phyloP scores from a whole-genome alignment of 495 filamentous ascomycete species.

The Penicillium atrosanguineum region DNA sequence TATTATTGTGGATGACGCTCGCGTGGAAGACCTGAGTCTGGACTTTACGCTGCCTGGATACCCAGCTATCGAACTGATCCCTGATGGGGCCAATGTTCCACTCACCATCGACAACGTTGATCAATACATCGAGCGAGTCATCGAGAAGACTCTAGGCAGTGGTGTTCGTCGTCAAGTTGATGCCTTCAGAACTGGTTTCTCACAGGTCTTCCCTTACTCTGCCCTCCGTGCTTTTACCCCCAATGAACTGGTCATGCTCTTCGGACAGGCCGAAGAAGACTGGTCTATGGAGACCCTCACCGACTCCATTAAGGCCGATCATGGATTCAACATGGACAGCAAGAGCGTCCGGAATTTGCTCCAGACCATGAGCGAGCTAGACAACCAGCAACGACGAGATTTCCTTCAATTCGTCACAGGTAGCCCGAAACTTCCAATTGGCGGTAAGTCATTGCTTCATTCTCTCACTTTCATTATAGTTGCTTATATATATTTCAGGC shows the following conservation, averaged over 20 bases:
- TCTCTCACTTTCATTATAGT: background rate
- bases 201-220: conserved; percentile 93
- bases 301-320: conserved; percentile 99
- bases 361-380: conserved; percentile 91
- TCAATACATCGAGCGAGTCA: conserved; percentile 81
- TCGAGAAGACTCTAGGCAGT: conserved; percentile 84
- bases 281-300: conserved; percentile 97
- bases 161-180: conserved; percentile 89
- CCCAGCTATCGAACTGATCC: conserved; percentile 79
- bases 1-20: conserved; percentile 68
- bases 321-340: conserved; percentile 99
- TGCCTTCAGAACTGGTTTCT: conserved; percentile 89
- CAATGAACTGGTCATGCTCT: conserved; percentile 93
- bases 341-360: conserved; percentile 92
- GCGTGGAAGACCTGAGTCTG: conserved; percentile 81
- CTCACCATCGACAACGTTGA: conserved; percentile 90
- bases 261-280: conserved; percentile 92
- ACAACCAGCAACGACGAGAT: conserved; percentile 72
- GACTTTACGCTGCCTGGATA: conserved; percentile 97
- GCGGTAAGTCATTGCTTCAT: conserved; percentile 59
- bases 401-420: conserved; percentile 98
- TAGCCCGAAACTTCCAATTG: conserved; percentile 97
- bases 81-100: conserved; percentile 65
- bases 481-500: conserved; percentile 49
- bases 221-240: conserved; percentile 94